These are phyloP conservation scores for Metarhizium guizhouense DNA, from an alignment of 2,329 filamentous ascomycete genomes.

Conservation along the genomic window DNA sequence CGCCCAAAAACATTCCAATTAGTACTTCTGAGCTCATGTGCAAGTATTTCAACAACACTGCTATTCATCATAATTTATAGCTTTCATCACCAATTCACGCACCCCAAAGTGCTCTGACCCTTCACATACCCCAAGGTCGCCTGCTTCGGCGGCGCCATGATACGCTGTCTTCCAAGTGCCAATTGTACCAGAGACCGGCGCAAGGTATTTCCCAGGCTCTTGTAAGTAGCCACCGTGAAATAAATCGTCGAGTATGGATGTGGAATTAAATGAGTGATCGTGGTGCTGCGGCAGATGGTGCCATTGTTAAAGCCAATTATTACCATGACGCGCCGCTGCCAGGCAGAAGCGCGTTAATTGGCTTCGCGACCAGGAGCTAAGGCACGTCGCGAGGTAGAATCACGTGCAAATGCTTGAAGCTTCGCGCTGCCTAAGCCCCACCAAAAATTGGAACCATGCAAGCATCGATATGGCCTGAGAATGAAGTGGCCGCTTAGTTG, in stretches of 20 bases:
- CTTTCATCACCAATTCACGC: conserved; percentile 22
- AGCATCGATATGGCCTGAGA: too few relatives aligned
- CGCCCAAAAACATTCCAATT: conserved; percentile 2
- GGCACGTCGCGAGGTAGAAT: conserved; percentile 14
- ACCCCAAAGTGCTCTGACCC: conserved; percentile 68
- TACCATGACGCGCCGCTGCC: conserved; percentile 24
- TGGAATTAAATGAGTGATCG: neutral
- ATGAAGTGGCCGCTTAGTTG: too few relatives aligned
- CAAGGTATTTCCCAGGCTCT: conserved; percentile 4
- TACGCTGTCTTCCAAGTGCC: conserved; percentile 8
- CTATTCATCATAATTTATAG: conserved; percentile 1
- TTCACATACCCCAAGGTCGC: conserved; percentile 84
- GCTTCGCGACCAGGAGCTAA: conserved; percentile 13
- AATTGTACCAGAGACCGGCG: conserved; percentile 4
- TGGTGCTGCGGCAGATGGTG: neutral
- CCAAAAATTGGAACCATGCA: too few relatives aligned
- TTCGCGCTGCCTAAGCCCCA: too few relatives aligned
- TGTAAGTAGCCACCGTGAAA: conserved; percentile 8
- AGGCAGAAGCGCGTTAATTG: conserved; percentile 34
- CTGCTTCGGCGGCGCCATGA: conserved; percentile 56
- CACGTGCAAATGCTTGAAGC: conserved; percentile 13
- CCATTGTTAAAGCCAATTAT: conserved; percentile 6
- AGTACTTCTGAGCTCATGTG: neutral
- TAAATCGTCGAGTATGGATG: neutral
- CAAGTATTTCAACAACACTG: neutral